A percentile compares a stretch with the other conserved stretches of the same genome.
Conservation (phyloP, 805 yeast species). For the Hanseniaspora meyeri region DNA sequence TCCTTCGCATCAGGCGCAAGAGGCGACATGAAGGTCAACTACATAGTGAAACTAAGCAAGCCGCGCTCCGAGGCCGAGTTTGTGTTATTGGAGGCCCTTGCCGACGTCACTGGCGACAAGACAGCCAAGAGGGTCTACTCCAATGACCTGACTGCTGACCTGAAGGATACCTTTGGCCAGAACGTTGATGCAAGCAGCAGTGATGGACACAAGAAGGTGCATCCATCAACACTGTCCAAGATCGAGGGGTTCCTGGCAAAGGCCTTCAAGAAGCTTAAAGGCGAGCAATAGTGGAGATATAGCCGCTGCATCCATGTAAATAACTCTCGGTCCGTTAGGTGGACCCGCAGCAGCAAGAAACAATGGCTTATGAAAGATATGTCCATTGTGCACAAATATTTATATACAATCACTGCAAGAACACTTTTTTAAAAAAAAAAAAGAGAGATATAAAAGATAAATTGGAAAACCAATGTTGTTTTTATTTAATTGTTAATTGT, state of each 20-base stretch:
- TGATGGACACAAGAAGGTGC: slow-evolving; percentile 8
- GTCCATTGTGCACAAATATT: background rate
- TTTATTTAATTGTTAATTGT: too few species aligned
- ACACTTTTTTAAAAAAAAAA: too few species aligned
- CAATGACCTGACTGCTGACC: background rate
- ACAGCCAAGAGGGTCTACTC: slow-evolving; percentile 52
- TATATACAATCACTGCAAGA: background rate
- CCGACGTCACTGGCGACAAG: slow-evolving; percentile 74
- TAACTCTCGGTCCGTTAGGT: background rate
- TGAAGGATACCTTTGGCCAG: background rate
- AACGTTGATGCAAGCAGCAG: background rate
- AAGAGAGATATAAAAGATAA: too few species aligned
- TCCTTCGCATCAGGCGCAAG: slow-evolving; percentile 35
- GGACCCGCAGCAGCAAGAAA: background rate
- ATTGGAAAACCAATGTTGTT: too few species aligned
- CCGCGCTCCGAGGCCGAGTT: slow-evolving; percentile 77
- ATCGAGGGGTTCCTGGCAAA: slow-evolving; percentile 48
- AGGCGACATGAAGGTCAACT: slow-evolving; percentile 69
- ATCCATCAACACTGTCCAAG: slow-evolving; percentile 33
- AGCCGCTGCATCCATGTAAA: background rate
- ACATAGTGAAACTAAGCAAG: slow-evolving; percentile 56
- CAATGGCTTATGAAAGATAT: slow-evolving; percentile 17
- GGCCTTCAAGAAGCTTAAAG: slow-evolving; percentile 41
- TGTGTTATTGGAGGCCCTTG: slow-evolving; percentile 83
- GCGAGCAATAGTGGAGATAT: slow-evolving; percentile 18